phyloP scores from a whole-genome alignment of 1,284 basidiomycete genomes.

The Ustilago curta region DNA sequence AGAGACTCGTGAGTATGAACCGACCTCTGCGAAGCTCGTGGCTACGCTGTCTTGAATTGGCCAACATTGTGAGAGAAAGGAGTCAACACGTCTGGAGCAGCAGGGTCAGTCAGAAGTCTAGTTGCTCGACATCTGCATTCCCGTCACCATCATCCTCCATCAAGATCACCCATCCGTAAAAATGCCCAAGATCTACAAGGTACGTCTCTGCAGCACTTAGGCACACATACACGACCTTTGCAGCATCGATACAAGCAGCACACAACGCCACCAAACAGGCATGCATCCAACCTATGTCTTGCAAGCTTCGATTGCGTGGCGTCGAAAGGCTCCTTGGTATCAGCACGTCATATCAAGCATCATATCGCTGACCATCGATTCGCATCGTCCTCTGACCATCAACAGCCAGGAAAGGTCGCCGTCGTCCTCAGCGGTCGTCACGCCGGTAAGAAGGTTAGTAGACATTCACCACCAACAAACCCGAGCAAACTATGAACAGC shows the following conservation, averaged over 20 bases:
- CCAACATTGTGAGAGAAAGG: no score
- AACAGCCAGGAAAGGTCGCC: conserved; percentile 96
- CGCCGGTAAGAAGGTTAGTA: conserved; percentile 69
- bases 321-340: conserved; percentile 22
- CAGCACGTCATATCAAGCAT: conserved; percentile 2
- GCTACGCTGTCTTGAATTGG: conserved; percentile 9
- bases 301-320: neutral
- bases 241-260: conserved; percentile 13
- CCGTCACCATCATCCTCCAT: conserved; percentile 52
- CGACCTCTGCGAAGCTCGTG: neutral
- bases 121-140: conserved; percentile 29
- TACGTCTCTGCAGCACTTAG: conserved; percentile 20
- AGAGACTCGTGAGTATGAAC: conserved; percentile 9
- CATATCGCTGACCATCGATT: conserved; percentile 15
- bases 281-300: conserved; percentile 3
- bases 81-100: no score
- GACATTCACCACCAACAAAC: neutral
- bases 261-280: conserved; percentile 19
- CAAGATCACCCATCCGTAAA: conserved; percentile 53
- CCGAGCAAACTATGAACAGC: conserved; percentile 21
- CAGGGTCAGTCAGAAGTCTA: conserved; percentile 23
- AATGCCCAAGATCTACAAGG: conserved; percentile 69
- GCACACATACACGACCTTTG: neutral
- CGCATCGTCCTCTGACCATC: conserved; percentile 72
- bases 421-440: conserved; percentile 68